phyloP scores from a whole-genome alignment of 2,329 filamentous ascomycete species.

The Sporothrix luriei region DNA sequence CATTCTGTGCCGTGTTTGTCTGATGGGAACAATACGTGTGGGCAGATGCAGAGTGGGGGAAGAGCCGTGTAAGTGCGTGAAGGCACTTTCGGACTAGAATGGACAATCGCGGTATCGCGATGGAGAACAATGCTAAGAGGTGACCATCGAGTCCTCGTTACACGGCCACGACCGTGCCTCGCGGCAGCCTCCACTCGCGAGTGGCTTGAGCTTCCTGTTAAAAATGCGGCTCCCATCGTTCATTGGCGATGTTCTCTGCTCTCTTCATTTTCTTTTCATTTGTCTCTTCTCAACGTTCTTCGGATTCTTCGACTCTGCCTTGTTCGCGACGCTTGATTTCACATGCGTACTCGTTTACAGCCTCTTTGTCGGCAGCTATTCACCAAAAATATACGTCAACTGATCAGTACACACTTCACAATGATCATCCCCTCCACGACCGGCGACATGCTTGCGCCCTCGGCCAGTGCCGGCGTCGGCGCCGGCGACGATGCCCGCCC shows the following conservation, averaged over 20 bases:
- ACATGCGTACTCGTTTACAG: neutral
- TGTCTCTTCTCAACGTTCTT: neutral
- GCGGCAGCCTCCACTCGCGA: neutral
- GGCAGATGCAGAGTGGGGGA: conserved; percentile 13
- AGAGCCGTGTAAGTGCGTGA: neutral
- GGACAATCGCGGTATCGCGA: conserved; percentile 15
- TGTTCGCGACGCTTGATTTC: neutral
- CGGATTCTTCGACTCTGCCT: neutral
- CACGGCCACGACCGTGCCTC: neutral
- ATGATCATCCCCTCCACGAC: conserved; percentile 19
- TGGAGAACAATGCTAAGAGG: conserved; percentile 24
- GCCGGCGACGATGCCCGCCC: neutral
- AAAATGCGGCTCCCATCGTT: neutral
- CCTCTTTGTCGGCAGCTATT: neutral
- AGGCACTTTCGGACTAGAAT: neutral
- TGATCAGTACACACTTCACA: neutral
- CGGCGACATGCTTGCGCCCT: neutral
- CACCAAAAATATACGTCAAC: neutral
- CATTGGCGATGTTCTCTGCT: neutral
- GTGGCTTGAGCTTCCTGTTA: neutral
- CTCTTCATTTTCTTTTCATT: neutral
- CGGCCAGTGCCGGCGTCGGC: neutral
- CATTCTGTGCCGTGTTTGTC: neutral
- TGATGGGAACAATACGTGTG: neutral
- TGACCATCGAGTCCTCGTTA: neutral